phyloP scores from a whole-genome alignment of 2,329 filamentous ascomycete species.

The Fusarium luffae region DNA sequence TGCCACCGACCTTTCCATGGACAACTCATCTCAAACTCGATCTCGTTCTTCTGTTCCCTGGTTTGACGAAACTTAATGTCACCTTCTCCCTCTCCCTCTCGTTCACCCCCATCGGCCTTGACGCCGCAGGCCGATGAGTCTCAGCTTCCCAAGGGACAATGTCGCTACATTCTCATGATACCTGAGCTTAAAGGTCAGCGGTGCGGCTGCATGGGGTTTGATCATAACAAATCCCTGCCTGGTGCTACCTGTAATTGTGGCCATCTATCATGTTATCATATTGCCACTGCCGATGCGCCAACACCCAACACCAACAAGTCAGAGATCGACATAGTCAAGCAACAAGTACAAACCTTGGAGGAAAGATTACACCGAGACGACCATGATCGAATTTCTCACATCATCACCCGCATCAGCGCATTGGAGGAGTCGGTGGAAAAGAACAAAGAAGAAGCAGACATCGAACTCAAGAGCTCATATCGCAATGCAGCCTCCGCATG shows the following conservation, averaged over 20 bases:
- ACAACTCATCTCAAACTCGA: slow-evolving; percentile 39
- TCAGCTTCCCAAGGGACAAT: slow-evolving; percentile 66
- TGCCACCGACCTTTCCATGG: slow-evolving; percentile 44
- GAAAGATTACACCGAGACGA: slow-evolving; percentile 49
- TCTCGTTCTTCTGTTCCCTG: slow-evolving; percentile 35
- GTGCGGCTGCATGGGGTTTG: slow-evolving; percentile 69
- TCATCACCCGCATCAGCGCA: slow-evolving; percentile 59
- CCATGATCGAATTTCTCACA: slow-evolving; percentile 52
- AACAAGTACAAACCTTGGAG: slow-evolving; percentile 48
- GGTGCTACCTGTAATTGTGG: slow-evolving; percentile 68
- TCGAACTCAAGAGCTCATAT: slow-evolving; percentile 66
- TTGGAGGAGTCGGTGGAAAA: slow-evolving; percentile 67
- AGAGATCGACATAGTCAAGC: slow-evolving; percentile 46
- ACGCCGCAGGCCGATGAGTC: slow-evolving; percentile 54
- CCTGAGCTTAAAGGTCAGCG: slow-evolving; percentile 68
- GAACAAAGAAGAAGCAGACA: slow-evolving; percentile 61
- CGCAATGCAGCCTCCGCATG: slow-evolving; percentile 66
- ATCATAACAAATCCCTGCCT: slow-evolving; percentile 63
- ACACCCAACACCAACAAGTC: slow-evolving; percentile 63
- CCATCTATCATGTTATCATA: slow-evolving; percentile 69
- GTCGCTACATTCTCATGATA: slow-evolving; percentile 67
- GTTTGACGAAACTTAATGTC: slow-evolving; percentile 46
- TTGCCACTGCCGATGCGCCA: slow-evolving; percentile 58
- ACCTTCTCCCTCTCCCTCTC: slow-evolving; percentile 41
- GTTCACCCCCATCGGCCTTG: slow-evolving; percentile 40